A percentile compares a stretch with the other conserved stretches of the same genome.
phyloP scores from a whole-genome alignment of 164 flowering plant genomes.

The Liquidambar formosana region DNA sequence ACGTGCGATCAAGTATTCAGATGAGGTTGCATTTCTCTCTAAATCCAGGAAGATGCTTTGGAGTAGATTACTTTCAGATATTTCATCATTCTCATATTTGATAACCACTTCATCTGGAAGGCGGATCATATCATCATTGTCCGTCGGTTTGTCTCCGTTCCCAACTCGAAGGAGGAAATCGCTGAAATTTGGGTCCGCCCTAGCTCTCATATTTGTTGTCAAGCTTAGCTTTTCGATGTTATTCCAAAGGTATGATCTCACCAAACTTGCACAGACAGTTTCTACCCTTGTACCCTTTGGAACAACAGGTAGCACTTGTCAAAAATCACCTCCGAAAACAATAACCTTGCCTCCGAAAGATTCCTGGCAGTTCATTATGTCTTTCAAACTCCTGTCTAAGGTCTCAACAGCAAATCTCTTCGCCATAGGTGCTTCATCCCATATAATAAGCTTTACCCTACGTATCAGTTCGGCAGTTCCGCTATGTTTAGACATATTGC shows the following conservation, averaged over 20 bases:
- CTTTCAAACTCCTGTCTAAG: conserved; percentile 9
- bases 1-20: background rate
- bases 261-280: conserved; percentile 3
- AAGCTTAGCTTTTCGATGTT: background rate
- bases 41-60: background rate
- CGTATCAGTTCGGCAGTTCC: background rate
- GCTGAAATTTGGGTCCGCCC: background rate
- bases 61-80: background rate
- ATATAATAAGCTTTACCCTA: background rate
- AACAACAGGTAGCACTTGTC: conserved; percentile 3
- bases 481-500: conserved; percentile 11
- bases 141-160: background rate
- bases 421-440: conserved; percentile 20
- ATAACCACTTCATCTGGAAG: no score
- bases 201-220: conserved; percentile 7
- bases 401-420: background rate
- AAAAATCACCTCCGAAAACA: conserved; percentile 14
- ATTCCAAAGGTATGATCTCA: conserved; percentile 4
- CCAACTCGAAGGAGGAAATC: conserved; percentile 2
- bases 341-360: conserved; percentile 10
- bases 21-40: no score
- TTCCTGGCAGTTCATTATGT: background rate
- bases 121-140: background rate
- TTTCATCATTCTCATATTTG: background rate
- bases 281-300: background rate